Percentiles rank a stretch among this genome's conserved stretches.
Conservation (phyloP, 441 rosid species). For the Jatropha multifida region DNA sequence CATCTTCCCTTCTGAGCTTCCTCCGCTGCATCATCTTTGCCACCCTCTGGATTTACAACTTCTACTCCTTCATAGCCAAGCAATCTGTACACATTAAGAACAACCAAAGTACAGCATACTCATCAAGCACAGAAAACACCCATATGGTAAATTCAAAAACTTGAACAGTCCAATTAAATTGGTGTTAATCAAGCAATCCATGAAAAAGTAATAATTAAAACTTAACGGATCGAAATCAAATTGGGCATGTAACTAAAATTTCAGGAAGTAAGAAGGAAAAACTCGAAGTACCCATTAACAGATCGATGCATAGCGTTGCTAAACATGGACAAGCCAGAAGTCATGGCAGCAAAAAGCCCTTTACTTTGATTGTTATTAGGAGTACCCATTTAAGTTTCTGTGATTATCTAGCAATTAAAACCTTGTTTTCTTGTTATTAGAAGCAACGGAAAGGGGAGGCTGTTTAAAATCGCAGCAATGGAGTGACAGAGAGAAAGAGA, state of each 20-base stretch:
- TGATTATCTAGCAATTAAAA: not conserved
- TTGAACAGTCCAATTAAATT: not conserved
- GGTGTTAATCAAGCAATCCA: not conserved
- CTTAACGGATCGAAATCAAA: not conserved
- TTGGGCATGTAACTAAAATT: not conserved
- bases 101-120: not conserved
- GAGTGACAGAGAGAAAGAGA: not conserved
- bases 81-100: not conserved
- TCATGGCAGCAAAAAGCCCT: slow-evolving; percentile 1
- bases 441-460: not conserved
- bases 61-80: slow-evolving; percentile 9
- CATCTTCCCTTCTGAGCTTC: slow-evolving; percentile 12
- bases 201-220: not conserved
- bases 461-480: not conserved
- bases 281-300: slow-evolving; percentile 1
- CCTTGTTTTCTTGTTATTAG: not conserved
- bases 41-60: slow-evolving; percentile 9
- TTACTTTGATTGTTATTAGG: not conserved
- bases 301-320: slow-evolving; percentile 7
- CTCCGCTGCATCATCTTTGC: slow-evolving; percentile 7
- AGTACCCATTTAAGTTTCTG: not conserved
- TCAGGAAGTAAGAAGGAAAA: not conserved
- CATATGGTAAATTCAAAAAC: not conserved
- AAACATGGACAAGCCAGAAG: slow-evolving; percentile 4
- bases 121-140: not conserved